These are phyloP conservation scores for Bipolaris zeicola DNA, from an alignment of 2,329 filamentous ascomycete species.

Conservation along the genomic window DNA sequence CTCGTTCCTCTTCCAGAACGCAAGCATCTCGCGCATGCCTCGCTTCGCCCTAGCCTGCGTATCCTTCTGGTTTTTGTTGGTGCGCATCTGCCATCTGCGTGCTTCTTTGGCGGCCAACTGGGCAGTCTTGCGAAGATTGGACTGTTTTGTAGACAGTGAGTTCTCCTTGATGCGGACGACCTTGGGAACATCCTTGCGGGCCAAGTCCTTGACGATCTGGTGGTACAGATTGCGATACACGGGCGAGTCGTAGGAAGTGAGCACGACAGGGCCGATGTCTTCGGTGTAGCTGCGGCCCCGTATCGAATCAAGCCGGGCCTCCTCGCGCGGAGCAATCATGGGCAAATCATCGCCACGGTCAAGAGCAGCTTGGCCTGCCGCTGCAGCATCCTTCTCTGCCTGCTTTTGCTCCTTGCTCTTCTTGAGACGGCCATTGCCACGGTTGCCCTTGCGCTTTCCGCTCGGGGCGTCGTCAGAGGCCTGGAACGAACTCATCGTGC, in stretches of 20 bases:
- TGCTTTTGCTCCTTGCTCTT: slow-evolving; percentile 82
- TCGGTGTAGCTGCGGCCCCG: slow-evolving; percentile 56
- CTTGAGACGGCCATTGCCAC: slow-evolving; percentile 70
- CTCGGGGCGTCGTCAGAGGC: slow-evolving; percentile 60
- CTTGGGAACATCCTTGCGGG: slow-evolving; percentile 91
- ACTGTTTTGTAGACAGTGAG: slow-evolving; percentile 83
- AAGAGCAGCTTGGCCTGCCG: slow-evolving; percentile 82
- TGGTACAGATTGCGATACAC: slow-evolving; percentile 97
- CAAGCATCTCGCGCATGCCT: slow-evolving; percentile 99
- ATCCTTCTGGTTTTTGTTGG: slow-evolving; percentile 98
- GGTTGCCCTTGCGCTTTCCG: slow-evolving; percentile 60
- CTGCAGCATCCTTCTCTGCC: slow-evolving; percentile 75
- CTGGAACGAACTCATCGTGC: slow-evolving; percentile 83
- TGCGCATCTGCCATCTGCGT: slow-evolving; percentile 93
- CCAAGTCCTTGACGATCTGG: slow-evolving; percentile 94
- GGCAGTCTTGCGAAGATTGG: slow-evolving; percentile 97
- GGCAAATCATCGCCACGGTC: slow-evolving; percentile 78
- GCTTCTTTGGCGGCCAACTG: slow-evolving; percentile 97
- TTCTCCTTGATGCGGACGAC: slow-evolving; percentile 86
- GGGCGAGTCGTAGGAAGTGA: slow-evolving; percentile 76
- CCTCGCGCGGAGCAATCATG: slow-evolving; percentile 64
- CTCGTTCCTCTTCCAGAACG: slow-evolving; percentile 99
- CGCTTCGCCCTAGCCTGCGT: slow-evolving; percentile 95
- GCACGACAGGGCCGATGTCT: slow-evolving; percentile 49
- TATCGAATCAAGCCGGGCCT: slow-evolving; percentile 55